Conservation (phyloP, 768 basidiomycete species). For the Suillus subluteus region DNA sequence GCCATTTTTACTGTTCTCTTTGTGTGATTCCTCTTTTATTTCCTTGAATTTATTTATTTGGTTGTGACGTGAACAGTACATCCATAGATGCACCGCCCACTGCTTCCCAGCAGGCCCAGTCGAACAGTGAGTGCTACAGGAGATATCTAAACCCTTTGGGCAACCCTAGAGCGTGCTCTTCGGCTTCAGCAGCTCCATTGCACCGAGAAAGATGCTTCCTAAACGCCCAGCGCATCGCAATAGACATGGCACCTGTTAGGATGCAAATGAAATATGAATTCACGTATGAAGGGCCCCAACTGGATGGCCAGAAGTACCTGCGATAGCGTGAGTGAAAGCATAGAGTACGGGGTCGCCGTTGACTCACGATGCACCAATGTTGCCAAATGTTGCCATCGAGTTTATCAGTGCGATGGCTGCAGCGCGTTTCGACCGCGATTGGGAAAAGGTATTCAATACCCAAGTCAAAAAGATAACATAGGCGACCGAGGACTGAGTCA, state of each 20-base stretch:
- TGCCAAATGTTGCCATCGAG: conserved; percentile 78
- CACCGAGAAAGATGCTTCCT: conserved; percentile 43
- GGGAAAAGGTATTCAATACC: conserved; percentile 63
- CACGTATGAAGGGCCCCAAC: conserved; percentile 71
- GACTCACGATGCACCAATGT: conserved; percentile 77
- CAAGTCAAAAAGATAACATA: conserved; percentile 64
- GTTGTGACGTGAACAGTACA: not conserved
- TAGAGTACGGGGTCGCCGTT: conserved; percentile 8
- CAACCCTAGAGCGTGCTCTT: conserved; percentile 39
- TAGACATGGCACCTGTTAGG: conserved; percentile 50
- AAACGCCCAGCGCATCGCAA: conserved; percentile 53
- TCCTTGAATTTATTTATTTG: not conserved
- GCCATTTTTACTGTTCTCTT: no score
- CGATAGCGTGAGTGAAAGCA: not conserved
- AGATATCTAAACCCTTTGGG: conserved; percentile 48
- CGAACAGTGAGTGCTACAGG: conserved; percentile 33
- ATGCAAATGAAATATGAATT: conserved; percentile 79
- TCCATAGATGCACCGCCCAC: not conserved
- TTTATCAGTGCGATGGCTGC: conserved; percentile 84
- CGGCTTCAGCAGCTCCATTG: conserved; percentile 42
- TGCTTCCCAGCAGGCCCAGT: not conserved
- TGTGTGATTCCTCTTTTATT: not conserved
- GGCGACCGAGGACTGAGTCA: conserved; percentile 72
- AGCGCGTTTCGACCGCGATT: conserved; percentile 82
- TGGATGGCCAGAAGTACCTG: conserved; percentile 66